Base-by-base conservation (phyloP, 1,139 yeast species). In the Kluyveromyces sp. region DNA sequence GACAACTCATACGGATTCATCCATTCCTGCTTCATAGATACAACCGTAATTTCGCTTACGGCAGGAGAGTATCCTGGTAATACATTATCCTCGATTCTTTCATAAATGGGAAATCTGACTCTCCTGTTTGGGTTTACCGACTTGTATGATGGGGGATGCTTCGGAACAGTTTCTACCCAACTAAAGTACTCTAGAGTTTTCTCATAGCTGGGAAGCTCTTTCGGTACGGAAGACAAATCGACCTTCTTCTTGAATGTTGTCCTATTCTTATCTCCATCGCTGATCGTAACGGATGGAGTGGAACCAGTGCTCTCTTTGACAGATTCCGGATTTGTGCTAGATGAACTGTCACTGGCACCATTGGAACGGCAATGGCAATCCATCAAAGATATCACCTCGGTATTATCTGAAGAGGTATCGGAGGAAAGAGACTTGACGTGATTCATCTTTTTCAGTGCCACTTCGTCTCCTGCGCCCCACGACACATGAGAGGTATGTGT, bases 1-100 rank as follows among this genome's bases (percentile, higher is more conserved):
- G 85, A 71, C 3, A 78, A 70, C 52, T 80, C 85, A 55, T 75
- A 79, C 0, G 89, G 89, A 3, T 80, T 73, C 0, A 74, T 49
- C 83, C 83, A 81, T 58, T 83, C 92, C 29, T 73, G 53, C 53
- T 82, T 82, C 49, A 83, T 67, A 2, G 73, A 58, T 1, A 78
- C 73, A 1, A 73, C 55, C 0, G 81, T 75, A 2, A 79, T 54
- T 46, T 77, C 73, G 52, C 78, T 74, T 1, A 78, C 75, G 0
- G 86, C 70, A 0, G 89, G 83, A 0, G 70, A 35, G 54, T 83
- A 80, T 1, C 39, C 43, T 0, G 89, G 88, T 8, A 79, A 68
- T 2, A 20, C 18, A 39, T 73, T 72, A 3, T 51, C 50, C 42
- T 60, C 56, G 3, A 38, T 36, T 25, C 48, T 49, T 28, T 69